Base-by-base conservation (phyloP, 148 eudicot species). In the Diospyros kaki region DNA sequence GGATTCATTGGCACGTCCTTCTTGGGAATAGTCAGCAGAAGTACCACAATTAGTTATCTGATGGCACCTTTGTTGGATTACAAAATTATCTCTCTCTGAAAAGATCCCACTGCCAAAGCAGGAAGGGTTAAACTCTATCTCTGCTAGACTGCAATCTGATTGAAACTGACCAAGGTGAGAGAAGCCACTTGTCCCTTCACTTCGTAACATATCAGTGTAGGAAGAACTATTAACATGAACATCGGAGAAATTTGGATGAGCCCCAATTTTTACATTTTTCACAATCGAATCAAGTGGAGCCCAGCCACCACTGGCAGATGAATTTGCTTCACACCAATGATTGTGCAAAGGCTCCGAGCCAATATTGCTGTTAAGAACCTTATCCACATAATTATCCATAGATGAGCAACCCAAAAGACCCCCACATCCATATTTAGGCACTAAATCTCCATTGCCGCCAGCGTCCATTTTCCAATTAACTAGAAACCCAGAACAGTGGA, bases 61-160 rank as follows among this genome's bases (percentile, higher is more conserved):
- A 18, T 41, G 46, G 48, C 73, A 58, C 5, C 40, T 70, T 4
- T 64, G 53, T 5, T n/a, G 43, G 61, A 9, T 6, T n/a, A 42
- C 61, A 59, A 69, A 58, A 59, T 7, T 17, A 44, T 58, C 75
- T 5, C 18, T 60, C 58, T 28, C 54, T 17, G 64, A n/a, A 18
- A 17, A 77, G 46, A 18, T 46, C 18, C 73, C 51, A 55, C 62
- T 55, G 17, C 63, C 73, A 70, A 70, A 70, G 62, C 73, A 38
- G 2, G 63, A 39, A 59, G 18, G 6, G 63, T n/a, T 17, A 59
- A 39, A 14, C 39, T 59, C 63, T 59, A 59, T 38, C 68, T 73
- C 55, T 59, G 66, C 53, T 59, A 53, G 73, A n/a, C 44, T 14
- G 11, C 53, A 10, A 41, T 62, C 66, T 40, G 66, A 62, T 39